phyloP scores from a whole-genome alignment of 2,329 filamentous ascomycete species.

The Calonectria ilicicola region DNA sequence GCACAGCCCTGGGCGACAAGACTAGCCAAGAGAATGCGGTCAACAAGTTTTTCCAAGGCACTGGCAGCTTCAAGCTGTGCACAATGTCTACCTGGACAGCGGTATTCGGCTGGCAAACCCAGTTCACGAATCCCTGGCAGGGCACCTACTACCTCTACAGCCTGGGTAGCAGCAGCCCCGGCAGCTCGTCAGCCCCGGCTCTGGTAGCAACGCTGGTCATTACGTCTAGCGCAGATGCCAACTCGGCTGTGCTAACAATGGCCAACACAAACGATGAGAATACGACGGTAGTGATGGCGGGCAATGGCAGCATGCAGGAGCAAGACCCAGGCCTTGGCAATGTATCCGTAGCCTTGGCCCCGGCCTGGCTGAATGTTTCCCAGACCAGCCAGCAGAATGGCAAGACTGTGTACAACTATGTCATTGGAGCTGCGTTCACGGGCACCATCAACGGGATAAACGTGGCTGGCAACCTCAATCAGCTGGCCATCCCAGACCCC shows the following conservation, averaged over 20 bases:
- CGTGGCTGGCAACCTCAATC: slow-evolving; percentile 1
- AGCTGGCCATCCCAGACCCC: not conserved
- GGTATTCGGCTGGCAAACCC: not conserved
- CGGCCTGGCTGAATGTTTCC: not conserved
- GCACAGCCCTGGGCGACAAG: not conserved
- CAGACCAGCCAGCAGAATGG: slow-evolving; percentile 6
- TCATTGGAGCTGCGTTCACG: slow-evolving; percentile 1
- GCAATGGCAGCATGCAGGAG: not conserved
- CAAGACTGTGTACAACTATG: not conserved
- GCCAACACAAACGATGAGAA: not conserved
- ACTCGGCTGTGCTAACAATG: not conserved
- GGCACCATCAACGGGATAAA: not conserved
- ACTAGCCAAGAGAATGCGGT: not conserved
- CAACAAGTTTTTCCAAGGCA: not conserved
- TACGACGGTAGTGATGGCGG: not conserved
- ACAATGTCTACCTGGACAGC: not conserved
- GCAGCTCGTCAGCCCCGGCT: not conserved
- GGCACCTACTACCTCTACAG: not conserved
- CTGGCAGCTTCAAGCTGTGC: not conserved
- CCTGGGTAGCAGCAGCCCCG: not conserved
- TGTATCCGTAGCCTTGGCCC: not conserved
- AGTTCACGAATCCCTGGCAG: not conserved
- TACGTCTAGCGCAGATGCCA: not conserved
- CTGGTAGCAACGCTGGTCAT: not conserved
- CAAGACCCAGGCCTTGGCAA: not conserved